phyloP scores from a whole-genome alignment of 129 eudicot species.

The Pseudognaphalium luteoalbum region DNA sequence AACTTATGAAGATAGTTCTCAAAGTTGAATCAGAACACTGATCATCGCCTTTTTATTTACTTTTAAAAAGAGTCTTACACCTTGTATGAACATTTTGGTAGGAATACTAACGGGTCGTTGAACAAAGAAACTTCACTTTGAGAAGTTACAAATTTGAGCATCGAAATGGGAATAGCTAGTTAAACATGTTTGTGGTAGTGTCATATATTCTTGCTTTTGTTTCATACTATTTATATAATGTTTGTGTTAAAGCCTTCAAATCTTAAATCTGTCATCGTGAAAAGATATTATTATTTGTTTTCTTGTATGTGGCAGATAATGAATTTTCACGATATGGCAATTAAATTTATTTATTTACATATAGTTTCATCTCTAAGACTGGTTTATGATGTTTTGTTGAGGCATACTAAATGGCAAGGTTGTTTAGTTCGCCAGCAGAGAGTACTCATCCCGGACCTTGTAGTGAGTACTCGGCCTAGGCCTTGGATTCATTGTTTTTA shows the following conservation, averaged over 20 bases:
- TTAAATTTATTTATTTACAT: no score
- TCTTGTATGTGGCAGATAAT: not conserved
- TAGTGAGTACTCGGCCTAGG: no score
- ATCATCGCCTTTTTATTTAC: not conserved
- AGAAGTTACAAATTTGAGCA: not conserved
- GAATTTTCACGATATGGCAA: not conserved
- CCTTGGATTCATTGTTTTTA: no score
- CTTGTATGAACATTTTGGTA: not conserved
- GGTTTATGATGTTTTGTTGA: no score
- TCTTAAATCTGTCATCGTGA: not conserved
- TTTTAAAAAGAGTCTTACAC: not conserved
- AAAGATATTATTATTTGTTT: not conserved
- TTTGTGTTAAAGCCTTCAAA: not conserved
- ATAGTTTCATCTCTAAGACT: not conserved
- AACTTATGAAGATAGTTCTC: constrained; percentile 94
- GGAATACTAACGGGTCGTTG: not conserved
- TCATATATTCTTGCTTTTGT: constrained; percentile 5
- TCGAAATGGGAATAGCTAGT: not conserved
- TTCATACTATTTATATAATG: not conserved
- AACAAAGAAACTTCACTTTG: not conserved
- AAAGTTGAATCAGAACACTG: constrained; percentile 62
- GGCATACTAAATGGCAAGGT: no score
- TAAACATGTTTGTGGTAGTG: constrained; percentile 4
- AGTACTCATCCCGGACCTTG: no score
- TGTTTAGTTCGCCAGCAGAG: no score